Percentiles rank a stretch among this genome's conserved stretches.
These are phyloP conservation scores for Candida insectalens DNA, from an alignment of 805 yeast genomes.

Conservation along the genomic window DNA sequence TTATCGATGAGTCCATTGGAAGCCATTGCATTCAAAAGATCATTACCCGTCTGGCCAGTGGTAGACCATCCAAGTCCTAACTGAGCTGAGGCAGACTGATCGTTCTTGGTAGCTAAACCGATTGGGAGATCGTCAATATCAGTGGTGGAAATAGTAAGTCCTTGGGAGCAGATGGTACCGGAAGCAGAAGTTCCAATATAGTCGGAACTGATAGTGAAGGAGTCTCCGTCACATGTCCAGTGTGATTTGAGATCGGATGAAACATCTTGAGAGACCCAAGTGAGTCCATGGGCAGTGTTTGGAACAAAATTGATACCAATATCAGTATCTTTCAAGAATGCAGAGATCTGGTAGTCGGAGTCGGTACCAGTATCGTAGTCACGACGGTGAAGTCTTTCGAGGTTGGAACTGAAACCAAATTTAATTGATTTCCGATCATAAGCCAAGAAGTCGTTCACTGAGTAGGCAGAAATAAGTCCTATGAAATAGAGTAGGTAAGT, in stretches of 20 bases:
- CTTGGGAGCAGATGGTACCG: slow-evolving; percentile 1
- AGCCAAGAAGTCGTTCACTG: neutral
- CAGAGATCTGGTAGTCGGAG: neutral
- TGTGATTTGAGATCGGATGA: neutral
- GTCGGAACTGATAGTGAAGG: slow-evolving; percentile 1
- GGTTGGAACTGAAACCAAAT: no score
- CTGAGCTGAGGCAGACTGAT: slow-evolving; percentile 1
- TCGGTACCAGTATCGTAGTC: no score
- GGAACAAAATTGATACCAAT: neutral
- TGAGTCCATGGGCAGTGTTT: neutral
- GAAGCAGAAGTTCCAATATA: neutral
- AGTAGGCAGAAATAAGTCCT: neutral
- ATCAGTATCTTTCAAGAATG: neutral
- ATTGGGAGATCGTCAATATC: slow-evolving; percentile 1
- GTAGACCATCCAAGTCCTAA: slow-evolving; percentile 2
- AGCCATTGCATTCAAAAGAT: slow-evolving; percentile 16
- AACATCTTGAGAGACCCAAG: slow-evolving; percentile 1
- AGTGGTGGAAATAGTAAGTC: slow-evolving; percentile 1
- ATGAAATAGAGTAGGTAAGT: neutral
- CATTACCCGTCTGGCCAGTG: slow-evolving; percentile 4
- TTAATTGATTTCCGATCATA: no score
- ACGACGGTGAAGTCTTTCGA: no score
- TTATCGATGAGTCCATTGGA: slow-evolving; percentile 19
- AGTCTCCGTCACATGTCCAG: neutral
- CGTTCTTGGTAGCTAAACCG: slow-evolving; percentile 2